Evolutionary conservation across 2,329 filamentous ascomycete genomes (phyloP), one percentile per base, ranked within the genome.

Genomic region (Sporothrix brunneoviolacea): DNA sequence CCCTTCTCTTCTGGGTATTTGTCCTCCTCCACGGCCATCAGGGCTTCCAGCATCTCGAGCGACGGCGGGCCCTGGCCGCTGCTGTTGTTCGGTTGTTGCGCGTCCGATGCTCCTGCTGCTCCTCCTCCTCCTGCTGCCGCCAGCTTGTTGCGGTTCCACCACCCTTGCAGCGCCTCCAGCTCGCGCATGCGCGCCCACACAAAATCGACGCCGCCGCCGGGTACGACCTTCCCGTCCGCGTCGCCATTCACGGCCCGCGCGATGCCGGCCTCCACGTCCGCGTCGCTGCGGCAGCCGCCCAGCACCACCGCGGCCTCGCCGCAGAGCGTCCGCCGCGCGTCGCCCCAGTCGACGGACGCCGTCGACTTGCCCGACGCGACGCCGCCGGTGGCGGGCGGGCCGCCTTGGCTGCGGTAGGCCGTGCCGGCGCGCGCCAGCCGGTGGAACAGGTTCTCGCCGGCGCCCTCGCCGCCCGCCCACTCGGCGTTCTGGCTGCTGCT

Each of bases 341-440:
- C 85, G 45, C 91, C 91, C 86, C 91, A 95, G 68, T 98, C 93
- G 19, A 97, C 77, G 28, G 94, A 81, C 2, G 86, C 87, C 53
- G 83, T 85, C 1, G 76, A 80, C 65, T 83, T 83, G 56, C 77
- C 77, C 4, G 73, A 70, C 32, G 75, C 70, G 10, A 73, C 55
- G 19, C 79, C 79, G 27, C 78, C 78, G 10, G 71, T 75, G 13
- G 82, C 82, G 3, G 71, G 72, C 0, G 70, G 68, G 2, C 79
- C 79, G 38, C 75, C 79, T 56, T 83, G 81, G 10, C 73, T 75
- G 59, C 81, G 80, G 64, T 84, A 84, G 12, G 74, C 70, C 12
- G 76, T 79, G 41, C 81, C 81, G 15, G 81, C 73, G 39, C 83
- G 76, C 4, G 76, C 79, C 4, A 98, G 75, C 9, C 91, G 82